Percentiles rank a stretch among this genome's conserved stretches.
These are phyloP conservation scores for Nidula niveotomentosa DNA, from an alignment of 1,284 basidiomycete species.

Conservation along the genomic window DNA sequence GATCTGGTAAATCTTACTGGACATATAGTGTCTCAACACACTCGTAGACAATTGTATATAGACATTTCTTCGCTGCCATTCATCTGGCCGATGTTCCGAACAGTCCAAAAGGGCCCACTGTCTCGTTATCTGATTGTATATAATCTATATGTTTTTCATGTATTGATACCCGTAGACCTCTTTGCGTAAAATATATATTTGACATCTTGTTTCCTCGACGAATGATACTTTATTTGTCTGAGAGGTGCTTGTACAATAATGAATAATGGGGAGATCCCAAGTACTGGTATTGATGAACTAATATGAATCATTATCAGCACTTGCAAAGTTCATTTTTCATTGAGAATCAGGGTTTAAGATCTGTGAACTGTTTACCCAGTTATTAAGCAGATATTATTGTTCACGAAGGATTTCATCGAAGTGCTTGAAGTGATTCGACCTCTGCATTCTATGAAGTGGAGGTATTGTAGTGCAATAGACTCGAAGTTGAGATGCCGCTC, in stretches of 20 bases:
- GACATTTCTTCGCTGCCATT: neutral
- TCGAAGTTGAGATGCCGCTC: no score
- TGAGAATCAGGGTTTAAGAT: no score
- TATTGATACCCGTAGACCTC: neutral
- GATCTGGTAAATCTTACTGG: conserved; percentile 62
- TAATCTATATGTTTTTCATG: neutral
- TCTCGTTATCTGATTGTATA: no score
- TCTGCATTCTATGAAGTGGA: no score
- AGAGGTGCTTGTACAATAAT: neutral
- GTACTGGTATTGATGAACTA: no score
- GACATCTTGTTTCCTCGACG: neutral
- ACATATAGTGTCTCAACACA: neutral
- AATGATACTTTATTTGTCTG: neutral
- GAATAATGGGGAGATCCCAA: neutral
- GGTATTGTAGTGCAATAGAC: no score
- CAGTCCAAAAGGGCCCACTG: neutral
- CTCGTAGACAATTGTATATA: neutral
- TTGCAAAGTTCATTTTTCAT: no score
- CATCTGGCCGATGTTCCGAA: neutral
- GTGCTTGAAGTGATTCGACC: no score
- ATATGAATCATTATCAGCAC: no score
- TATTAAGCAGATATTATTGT: no score
- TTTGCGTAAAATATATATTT: neutral
- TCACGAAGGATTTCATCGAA: no score
- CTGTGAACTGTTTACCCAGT: no score